phyloP scores from a whole-genome alignment of 371 early-diverging fungal genomes.

The Coelomomyces lativittatus region DNA sequence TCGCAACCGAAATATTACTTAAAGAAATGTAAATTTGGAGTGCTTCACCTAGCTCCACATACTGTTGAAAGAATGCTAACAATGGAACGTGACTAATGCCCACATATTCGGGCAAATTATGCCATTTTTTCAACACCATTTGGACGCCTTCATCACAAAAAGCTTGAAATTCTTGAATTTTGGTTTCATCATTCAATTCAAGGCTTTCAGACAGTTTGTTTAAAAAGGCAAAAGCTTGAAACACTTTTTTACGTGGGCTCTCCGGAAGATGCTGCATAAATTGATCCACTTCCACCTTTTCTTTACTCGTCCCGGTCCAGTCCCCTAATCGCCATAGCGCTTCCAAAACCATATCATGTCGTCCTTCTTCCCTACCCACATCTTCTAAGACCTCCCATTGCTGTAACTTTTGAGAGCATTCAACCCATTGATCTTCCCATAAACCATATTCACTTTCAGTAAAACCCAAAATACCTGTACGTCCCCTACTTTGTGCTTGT shows the following conservation, averaged over 20 bases:
- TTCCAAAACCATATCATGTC: slow-evolving; percentile 64
- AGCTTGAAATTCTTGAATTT: slow-evolving; percentile 50
- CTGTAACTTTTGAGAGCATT: slow-evolving; percentile 77
- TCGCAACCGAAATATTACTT: slow-evolving; percentile 48
- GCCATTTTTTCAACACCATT: slow-evolving; percentile 64
- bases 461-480: slow-evolving; percentile 68
- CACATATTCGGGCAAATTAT: slow-evolving; percentile 58
- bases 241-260: slow-evolving; percentile 59
- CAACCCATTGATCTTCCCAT: slow-evolving; percentile 95
- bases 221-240: slow-evolving; percentile 64
- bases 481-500: slow-evolving; percentile 76
- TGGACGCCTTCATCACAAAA: slow-evolving; percentile 77
- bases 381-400: slow-evolving; percentile 96
- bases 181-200: slow-evolving; percentile 18
- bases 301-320: slow-evolving; percentile 44
- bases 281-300: slow-evolving; percentile 50
- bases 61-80: slow-evolving; percentile 81
- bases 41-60: slow-evolving; percentile 83
- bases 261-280: slow-evolving; percentile 30
- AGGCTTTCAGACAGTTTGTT: slow-evolving; percentile 48
- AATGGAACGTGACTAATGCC: slow-evolving; percentile 67
- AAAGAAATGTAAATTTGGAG: slow-evolving; percentile 67
- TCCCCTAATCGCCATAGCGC: slow-evolving; percentile 80
- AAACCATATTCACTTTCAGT: slow-evolving; percentile 89
- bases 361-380: slow-evolving; percentile 71